Base-by-base conservation (phyloP, 805 yeast genomes). In the Saturnispora diversa region DNA sequence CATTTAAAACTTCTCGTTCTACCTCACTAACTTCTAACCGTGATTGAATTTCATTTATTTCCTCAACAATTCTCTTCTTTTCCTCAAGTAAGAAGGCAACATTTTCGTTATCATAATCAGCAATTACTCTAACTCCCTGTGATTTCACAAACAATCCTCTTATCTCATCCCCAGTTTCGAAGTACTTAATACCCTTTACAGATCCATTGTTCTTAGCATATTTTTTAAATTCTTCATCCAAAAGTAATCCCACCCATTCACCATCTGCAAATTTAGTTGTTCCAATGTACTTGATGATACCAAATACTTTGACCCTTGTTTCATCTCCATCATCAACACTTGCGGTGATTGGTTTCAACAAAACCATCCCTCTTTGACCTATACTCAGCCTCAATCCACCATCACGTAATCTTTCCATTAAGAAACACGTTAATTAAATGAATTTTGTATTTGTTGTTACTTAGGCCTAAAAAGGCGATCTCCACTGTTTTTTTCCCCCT, bases 251-350 rank as follows among this genome's bases (percentile, higher is more conserved):
- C 4, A 69, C 54, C 79, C 80, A 73, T n/a, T 44, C 50, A 0
- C 85, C 86, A 0, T 68, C 59, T 3, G 83, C 76, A 61, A 80
- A 80, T 35, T 70, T 47, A 0, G 84, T 75, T 11, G 49, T 39
- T 0, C 86, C 86, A 2, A 69, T 44, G 51, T 56, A 80, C 37
- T 69, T 58, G 1, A 79, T 69, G 0, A 55, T 48, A 0, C 84
- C 85, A 12, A 19, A 21, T 11, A 37, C 35, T 17, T 19, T n/a
- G 5, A 21, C 13, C 4, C 27, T 17, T 3, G 30, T 21, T 3
- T 7, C 21, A 11, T 30, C n/a, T 10, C 6, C 10, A 11, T 21
- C 35, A 21, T 21, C n/a, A n/a, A n/a, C n/a, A n/a, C n/a, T n/a
- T n/a, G n/a, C n/a, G n/a, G n/a, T n/a, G n/a, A n/a, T 13, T 7